Conservation (phyloP, 805 yeast species). For the Candida boidinii region DNA sequence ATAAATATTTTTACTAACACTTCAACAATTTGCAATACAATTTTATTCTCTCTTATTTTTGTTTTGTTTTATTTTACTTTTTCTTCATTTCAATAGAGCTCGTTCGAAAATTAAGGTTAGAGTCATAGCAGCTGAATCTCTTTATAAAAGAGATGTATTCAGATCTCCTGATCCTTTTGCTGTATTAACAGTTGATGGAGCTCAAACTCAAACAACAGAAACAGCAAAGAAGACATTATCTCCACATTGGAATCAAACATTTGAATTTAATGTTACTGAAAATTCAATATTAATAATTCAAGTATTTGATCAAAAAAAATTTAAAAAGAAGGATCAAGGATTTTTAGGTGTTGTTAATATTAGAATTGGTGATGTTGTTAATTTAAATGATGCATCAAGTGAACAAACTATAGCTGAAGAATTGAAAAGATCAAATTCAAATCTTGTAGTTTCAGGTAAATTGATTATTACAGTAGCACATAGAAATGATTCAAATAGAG, state of each 20-base stretch:
- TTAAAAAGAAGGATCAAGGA: slow-evolving; percentile 97
- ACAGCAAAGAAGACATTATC: slow-evolving; percentile 90
- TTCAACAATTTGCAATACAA: background rate
- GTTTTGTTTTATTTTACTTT: background rate
- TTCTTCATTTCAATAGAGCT: too few species aligned
- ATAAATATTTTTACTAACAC: background rate
- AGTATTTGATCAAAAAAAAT: slow-evolving; percentile 94
- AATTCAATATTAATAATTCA: slow-evolving; percentile 85
- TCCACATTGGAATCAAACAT: slow-evolving; percentile 97
- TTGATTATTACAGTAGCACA: slow-evolving; percentile 69
- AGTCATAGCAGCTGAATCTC: slow-evolving; percentile 92
- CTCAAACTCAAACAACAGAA: slow-evolving; percentile 89
- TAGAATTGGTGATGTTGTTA: slow-evolving; percentile 81
- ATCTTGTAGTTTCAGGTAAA: slow-evolving; percentile 88
- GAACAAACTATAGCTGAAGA: slow-evolving; percentile 92
- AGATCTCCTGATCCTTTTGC: slow-evolving; percentile 98
- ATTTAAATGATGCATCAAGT: slow-evolving; percentile 36
- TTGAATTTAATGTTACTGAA: slow-evolving; percentile 67
- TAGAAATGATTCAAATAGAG: slow-evolving; percentile 18
- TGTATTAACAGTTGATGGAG: slow-evolving; percentile 94
- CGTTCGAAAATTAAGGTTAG: slow-evolving; percentile 46
- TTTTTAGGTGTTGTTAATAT: slow-evolving; percentile 93
- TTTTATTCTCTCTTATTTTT: background rate
- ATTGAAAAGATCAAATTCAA: slow-evolving; percentile 84
- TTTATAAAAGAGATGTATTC: slow-evolving; percentile 90